Evolutionary conservation across 805 yeast genomes (phyloP), one percentile per base, ranked within the genome.

Genomic region (Myxozyma neotropica): DNA sequence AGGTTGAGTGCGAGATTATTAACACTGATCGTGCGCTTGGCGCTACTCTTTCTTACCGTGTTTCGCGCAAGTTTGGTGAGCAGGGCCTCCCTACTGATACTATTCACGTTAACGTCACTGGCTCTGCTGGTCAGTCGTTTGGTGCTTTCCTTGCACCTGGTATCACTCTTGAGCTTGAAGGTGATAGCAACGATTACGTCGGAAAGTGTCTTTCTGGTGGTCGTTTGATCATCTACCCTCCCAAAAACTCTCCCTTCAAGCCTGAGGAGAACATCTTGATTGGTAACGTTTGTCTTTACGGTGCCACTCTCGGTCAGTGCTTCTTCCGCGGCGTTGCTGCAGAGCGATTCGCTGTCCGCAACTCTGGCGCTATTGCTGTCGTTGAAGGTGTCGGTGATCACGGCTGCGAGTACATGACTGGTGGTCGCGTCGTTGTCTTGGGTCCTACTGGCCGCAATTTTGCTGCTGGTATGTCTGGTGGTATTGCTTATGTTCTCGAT

Each of bases 391-490:
- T 89, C 65, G 99, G 99, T 79, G 97, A 93, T 75, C 97, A 93
- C 74, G 99, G 99, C 53, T 93, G 97, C 78, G 99, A 93, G 78
- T 93, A 93, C 78, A 93, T 93, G 99, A 92, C 98, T 68, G 98
- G 99, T 74, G 99, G 99, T 73, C 85, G 98, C 70, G 96, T 94
- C 63, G 90, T 93, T 72, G 91, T 93, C 49, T 82, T 93, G 68
- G 96, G 97, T 48, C 77, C 85, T 60, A 89, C 96, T 69, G 97
- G 96, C 59, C 84, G 97, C 65, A 87, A 91, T 80, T 88, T 88
- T 73, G 97, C 85, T 61, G 96, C 99, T 57, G 99, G 99, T 80
- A 94, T 94, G 88, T 92, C 97, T 69, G 99, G 99, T 77, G 99
- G 99, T 84, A 93, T 94, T 74, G 96, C 97, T 15, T 93, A 93